Evolutionary conservation across 768 basidiomycete genomes (phyloP).

Genomic region (Leccinum subgranulosum): DNA sequence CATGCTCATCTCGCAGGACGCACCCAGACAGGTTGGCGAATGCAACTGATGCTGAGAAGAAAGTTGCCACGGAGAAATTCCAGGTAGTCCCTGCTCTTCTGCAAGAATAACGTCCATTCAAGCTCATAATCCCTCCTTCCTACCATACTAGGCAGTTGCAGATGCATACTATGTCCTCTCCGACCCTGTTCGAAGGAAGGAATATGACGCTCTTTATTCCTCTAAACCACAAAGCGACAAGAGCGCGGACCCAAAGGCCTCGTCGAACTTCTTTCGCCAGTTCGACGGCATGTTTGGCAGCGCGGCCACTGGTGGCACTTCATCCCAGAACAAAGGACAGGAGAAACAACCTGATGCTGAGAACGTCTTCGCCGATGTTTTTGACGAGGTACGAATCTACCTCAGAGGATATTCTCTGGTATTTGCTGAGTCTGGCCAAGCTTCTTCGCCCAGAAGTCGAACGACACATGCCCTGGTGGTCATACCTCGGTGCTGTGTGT

Average conservation of each 20-base stretch:
- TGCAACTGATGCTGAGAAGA: conserved; percentile 67
- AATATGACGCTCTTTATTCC: conserved; percentile 70
- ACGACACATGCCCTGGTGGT: conserved; percentile 68
- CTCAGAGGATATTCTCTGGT: neutral
- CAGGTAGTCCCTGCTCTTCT: conserved; percentile 46
- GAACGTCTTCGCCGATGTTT: conserved; percentile 82
- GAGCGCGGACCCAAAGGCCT: conserved; percentile 62
- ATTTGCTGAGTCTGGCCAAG: conserved; percentile 34
- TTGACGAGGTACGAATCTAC: conserved; percentile 70
- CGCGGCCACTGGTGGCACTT: conserved; percentile 25
- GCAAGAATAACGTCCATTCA: neutral
- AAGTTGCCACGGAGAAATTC: conserved; percentile 77
- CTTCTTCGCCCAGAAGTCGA: conserved; percentile 81
- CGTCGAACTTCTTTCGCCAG: conserved; percentile 70
- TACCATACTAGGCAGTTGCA: conserved; percentile 59
- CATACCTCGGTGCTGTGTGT: conserved; percentile 64
- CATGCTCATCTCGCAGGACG: conserved; percentile 48
- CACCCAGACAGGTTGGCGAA: conserved; percentile 84
- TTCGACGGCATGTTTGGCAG: conserved; percentile 71
- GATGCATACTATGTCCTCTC: conserved; percentile 95
- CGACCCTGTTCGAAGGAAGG: conserved; percentile 64
- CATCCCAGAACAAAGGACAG: conserved; percentile 32
- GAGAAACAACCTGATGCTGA: conserved; percentile 68
- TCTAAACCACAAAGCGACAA: conserved; percentile 49
- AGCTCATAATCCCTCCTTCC: neutral